These are phyloP conservation scores for Dactylellina drechsleri DNA, from an alignment of 2,329 filamentous ascomycete species.

Conservation along the genomic window DNA sequence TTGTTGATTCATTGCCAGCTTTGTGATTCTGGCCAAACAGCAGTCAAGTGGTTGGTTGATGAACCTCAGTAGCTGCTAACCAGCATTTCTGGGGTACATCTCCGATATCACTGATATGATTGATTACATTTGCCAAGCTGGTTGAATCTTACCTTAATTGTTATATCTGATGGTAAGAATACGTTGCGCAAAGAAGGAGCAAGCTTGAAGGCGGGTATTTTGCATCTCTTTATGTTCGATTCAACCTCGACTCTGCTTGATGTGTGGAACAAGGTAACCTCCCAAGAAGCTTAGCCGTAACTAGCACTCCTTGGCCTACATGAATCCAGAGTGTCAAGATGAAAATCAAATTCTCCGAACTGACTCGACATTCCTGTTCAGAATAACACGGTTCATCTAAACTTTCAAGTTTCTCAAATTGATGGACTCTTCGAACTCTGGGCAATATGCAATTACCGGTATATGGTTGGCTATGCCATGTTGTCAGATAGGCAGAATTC, in stretches of 20 bases:
- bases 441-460: too few species aligned
- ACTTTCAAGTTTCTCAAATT: too few species aligned
- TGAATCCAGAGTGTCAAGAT: conserved; percentile 21
- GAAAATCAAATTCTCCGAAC: conserved; percentile 40
- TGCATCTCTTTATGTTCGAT: too few species aligned
- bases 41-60: not conserved
- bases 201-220: too few species aligned
- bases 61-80: too few species aligned
- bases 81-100: too few species aligned
- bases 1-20: conserved; percentile 14
- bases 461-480: too few species aligned
- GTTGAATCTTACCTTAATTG: conserved; percentile 5
- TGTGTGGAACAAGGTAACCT: conserved; percentile 13
- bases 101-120: not conserved
- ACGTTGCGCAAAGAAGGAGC: too few species aligned
- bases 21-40: not conserved
- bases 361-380: conserved; percentile 14
- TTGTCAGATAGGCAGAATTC: too few species aligned
- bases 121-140: conserved; percentile 17
- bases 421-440: too few species aligned
- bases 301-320: conserved; percentile 3
- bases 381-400: too few species aligned
- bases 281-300: conserved; percentile 48
- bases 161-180: too few species aligned
- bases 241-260: conserved; percentile 1